A percentile compares a stretch with the other conserved stretches of the same genome.
These are phyloP conservation scores for Penicillium mononematosum DNA, from an alignment of 495 filamentous ascomycete species.

Conservation along the genomic window DNA sequence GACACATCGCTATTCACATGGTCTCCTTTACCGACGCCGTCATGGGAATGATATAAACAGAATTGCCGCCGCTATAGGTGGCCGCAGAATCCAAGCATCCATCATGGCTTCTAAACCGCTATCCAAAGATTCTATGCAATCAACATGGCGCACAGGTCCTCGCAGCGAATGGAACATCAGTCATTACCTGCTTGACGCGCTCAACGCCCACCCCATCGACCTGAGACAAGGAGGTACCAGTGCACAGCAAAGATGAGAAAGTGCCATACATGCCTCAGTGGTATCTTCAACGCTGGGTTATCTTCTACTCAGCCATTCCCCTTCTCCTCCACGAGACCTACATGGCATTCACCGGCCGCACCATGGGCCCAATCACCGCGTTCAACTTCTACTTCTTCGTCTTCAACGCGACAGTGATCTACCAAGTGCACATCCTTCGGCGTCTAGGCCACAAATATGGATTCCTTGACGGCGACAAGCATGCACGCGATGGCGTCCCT, in stretches of 20 bases:
- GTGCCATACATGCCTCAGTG: conserved; percentile 40
- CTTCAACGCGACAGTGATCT: conserved; percentile 38
- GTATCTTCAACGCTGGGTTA: conserved; percentile 39
- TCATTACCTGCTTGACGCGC: conserved; percentile 36
- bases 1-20: conserved; percentile 21
- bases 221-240: conserved; percentile 36
- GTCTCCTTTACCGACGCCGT: neutral
- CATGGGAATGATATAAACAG: conserved; percentile 20
- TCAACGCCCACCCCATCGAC: conserved; percentile 37
- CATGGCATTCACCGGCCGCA: conserved; percentile 29
- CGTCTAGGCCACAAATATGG: conserved; percentile 32
- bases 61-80: neutral
- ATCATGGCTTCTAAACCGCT: conserved; percentile 30
- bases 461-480: conserved; percentile 35
- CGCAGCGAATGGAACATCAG: conserved; percentile 36
- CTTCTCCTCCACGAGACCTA: conserved; percentile 39
- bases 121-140: conserved; percentile 46
- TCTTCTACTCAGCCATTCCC: conserved; percentile 39
- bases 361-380: conserved; percentile 30
- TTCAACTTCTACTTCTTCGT: conserved; percentile 42
- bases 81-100: neutral
- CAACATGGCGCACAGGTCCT: conserved; percentile 39
- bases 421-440: conserved; percentile 34
- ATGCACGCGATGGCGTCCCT: conserved; percentile 33
- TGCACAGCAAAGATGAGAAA: conserved; percentile 39